A percentile compares a stretch with the other conserved stretches of the same genome.
phyloP scores from a whole-genome alignment of 192 early-diverging fungal genomes.

The Umbelopsis isabellina region DNA sequence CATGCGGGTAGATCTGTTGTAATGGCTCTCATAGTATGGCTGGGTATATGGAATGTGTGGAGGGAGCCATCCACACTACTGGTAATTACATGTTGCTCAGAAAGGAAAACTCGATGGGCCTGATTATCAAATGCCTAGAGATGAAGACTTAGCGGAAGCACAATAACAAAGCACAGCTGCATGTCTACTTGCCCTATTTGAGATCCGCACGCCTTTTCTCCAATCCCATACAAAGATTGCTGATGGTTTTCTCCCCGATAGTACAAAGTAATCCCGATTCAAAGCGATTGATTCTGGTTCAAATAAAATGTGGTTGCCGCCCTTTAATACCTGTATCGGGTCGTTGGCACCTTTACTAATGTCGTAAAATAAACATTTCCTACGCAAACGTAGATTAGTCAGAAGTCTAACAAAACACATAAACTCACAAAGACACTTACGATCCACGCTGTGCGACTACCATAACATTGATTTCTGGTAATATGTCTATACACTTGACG shows the following conservation, averaged over 20 bases:
- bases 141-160: background rate
- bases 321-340: conserved; percentile 38
- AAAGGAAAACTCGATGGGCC: conserved; percentile 36
- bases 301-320: conserved; percentile 35
- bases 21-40: conserved; percentile 14
- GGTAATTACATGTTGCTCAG: conserved; percentile 34
- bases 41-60: conserved; percentile 30
- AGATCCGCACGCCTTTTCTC: conserved; percentile 38
- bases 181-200: conserved; percentile 26
- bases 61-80: conserved; percentile 32
- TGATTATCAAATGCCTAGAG: conserved; percentile 40
- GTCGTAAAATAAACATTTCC: conserved; percentile 43
- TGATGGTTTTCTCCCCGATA: conserved; percentile 38
- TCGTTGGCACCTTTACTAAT: conserved; percentile 30
- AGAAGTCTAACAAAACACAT: background rate
- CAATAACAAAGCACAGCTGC: background rate
- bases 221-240: conserved; percentile 45
- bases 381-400: conserved; percentile 13
- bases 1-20: conserved; percentile 21
- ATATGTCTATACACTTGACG: conserved; percentile 38
- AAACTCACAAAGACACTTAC: conserved; percentile 25
- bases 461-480: conserved; percentile 38
- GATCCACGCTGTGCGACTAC: conserved; percentile 40
- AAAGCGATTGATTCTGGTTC: conserved; percentile 36
- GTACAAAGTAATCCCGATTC: conserved; percentile 36